Conservation (phyloP, 2,329 filamentous ascomycete genomes). For the Alternaria conjuncta region DNA sequence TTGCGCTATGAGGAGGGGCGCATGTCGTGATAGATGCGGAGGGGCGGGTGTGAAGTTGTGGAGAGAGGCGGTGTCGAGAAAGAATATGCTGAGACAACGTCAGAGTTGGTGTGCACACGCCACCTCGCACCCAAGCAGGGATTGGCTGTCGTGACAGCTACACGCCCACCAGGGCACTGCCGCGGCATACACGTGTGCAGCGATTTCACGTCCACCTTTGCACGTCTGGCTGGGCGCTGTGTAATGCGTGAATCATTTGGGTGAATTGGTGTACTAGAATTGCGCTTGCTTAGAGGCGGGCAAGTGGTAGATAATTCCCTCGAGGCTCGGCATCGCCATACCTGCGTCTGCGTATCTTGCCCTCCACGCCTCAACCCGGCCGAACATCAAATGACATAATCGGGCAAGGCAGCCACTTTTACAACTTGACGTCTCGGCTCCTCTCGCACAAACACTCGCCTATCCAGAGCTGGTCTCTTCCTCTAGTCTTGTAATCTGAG, state of each 20-base stretch:
- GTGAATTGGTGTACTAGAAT: background rate
- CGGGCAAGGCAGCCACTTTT: background rate
- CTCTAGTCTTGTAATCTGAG: background rate
- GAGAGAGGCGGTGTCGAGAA: slow-evolving; percentile 17
- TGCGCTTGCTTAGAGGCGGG: background rate
- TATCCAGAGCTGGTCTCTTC: background rate
- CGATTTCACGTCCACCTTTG: background rate
- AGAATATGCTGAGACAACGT: slow-evolving; percentile 21
- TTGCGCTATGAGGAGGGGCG: slow-evolving; percentile 23
- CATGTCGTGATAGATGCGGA: slow-evolving; percentile 38
- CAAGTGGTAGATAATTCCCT: background rate
- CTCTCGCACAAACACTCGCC: background rate
- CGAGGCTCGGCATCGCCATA: slow-evolving; percentile 13
- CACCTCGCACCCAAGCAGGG: slow-evolving; percentile 14
- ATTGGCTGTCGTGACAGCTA: slow-evolving; percentile 12
- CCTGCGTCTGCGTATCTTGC: slow-evolving; percentile 7
- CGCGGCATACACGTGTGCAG: slow-evolving; percentile 2
- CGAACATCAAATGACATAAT: slow-evolving; percentile 9
- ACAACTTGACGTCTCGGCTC: background rate
- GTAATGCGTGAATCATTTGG: background rate
- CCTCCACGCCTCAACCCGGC: slow-evolving; percentile 1
- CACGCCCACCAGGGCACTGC: background rate
- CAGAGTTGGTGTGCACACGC: slow-evolving; percentile 22
- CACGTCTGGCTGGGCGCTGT: background rate
- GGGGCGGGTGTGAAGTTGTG: slow-evolving; percentile 9